Evolutionary conservation across 345 rosid genomes (phyloP).

Genomic region (Eucalyptus lansdowneana): DNA sequence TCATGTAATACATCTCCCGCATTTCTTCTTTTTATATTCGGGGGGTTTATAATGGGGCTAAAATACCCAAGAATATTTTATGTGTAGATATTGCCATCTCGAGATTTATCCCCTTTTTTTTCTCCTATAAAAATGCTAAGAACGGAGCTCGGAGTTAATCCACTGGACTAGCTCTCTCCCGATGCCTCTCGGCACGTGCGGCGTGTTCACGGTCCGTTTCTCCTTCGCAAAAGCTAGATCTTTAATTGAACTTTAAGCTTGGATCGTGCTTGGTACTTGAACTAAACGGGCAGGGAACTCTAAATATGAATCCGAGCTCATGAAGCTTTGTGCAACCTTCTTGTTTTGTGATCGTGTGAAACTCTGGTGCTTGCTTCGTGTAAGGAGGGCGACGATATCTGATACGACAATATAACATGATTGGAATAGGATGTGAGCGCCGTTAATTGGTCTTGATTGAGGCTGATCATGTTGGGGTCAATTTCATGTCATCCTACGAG

Average conservation of each 20-base stretch:
- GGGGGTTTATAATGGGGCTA: neutral
- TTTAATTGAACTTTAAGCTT: neutral
- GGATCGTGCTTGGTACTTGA: neutral
- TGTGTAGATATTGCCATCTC: neutral
- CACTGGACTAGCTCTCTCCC: neutral
- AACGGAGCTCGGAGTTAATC: neutral
- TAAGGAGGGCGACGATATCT: too few species aligned
- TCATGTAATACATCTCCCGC: neutral
- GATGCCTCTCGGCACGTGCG: neutral
- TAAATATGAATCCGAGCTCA: neutral
- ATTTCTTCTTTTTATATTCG: neutral
- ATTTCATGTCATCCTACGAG: neutral
- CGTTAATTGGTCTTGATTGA: neutral
- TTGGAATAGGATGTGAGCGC: rapidly evolving
- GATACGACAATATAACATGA: neutral
- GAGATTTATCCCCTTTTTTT: neutral
- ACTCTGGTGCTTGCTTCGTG: neutral
- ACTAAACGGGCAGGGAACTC: neutral
- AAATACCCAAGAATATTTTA: neutral
- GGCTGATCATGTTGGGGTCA: neutral
- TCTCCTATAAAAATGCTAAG: neutral
- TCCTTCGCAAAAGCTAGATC: neutral
- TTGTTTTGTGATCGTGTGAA: neutral
- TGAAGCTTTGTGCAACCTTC: neutral
- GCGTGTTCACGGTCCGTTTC: neutral